phyloP scores from a whole-genome alignment of 2,329 filamentous ascomycete genomes.

The Geosmithia morbida region DNA sequence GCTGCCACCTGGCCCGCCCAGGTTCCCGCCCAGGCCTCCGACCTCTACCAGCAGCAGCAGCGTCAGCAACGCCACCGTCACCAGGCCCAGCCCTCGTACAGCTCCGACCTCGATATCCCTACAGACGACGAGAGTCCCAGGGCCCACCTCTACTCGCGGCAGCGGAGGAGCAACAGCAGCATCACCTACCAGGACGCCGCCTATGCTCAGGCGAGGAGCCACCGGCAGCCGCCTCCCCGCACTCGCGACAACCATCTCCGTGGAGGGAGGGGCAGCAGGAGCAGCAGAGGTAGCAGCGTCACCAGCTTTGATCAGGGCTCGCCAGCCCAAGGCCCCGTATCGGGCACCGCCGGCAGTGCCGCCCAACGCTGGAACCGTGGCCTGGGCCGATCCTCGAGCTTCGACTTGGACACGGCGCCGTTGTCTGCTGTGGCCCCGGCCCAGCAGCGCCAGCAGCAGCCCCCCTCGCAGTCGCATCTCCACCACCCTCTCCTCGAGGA shows the following conservation, averaged over 20 bases:
- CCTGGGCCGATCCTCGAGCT: conserved; percentile 52
- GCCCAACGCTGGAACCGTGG: conserved; percentile 9
- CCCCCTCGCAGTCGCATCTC: conserved; percentile 6
- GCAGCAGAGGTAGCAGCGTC: conserved; percentile 44
- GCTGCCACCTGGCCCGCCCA: conserved; percentile 20
- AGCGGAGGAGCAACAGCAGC: conserved; percentile 67
- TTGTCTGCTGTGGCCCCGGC: neutral
- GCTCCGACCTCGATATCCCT: conserved; percentile 42
- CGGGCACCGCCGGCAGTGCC: conserved; percentile 2
- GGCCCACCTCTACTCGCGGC: conserved; percentile 37
- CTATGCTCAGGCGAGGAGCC: conserved; percentile 36
- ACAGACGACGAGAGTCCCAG: conserved; percentile 39
- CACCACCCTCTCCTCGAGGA: conserved; percentile 11
- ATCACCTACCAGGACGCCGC: conserved; percentile 46
- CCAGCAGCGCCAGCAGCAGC: conserved; percentile 4
- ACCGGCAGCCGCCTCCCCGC: conserved; percentile 40
- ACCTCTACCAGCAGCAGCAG: neutral
- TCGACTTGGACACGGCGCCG: conserved; percentile 34
- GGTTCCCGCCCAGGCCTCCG: conserved; percentile 2
- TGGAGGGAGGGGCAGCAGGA: conserved; percentile 51
- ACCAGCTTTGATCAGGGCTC: conserved; percentile 49
- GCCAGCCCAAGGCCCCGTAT: neutral
- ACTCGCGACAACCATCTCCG: conserved; percentile 30
- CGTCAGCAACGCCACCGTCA: conserved; percentile 11
- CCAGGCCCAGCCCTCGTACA: conserved; percentile 35